Evolutionary conservation across 805 yeast genomes (phyloP), one percentile per base, ranked within the genome.

Genomic region (Suhomyces vadensis): DNA sequence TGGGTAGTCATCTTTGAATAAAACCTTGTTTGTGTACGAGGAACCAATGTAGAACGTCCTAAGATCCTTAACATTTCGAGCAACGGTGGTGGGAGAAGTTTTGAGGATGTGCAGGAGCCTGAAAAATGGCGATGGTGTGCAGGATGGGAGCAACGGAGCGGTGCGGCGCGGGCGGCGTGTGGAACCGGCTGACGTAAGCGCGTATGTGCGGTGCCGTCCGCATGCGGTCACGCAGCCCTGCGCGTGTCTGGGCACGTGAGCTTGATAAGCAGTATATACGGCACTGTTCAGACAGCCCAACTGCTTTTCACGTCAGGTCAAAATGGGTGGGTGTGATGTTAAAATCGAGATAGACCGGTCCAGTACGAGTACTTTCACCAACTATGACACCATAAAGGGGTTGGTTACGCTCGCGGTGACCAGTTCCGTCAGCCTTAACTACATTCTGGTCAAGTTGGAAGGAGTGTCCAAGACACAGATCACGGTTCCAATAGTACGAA

Each of bases 361-460:
- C 8, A 60, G 59, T 2, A 68, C 65, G n/a, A 74, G 73, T 2
- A 65, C 73, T 0, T 78, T 71, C 54, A 75, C 81, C 25, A 76
- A 74, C 47, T 55, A 69, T 46, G 82, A 78, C 44, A 55, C 59
- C 6, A 58, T 78, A 8, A 44, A 57, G 26, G 83, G 82, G 0
- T 50, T 44, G 3, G 73, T 78, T 1, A 50, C 53, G 10, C 58
- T 78, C 41, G 60, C 59, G 11, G 74, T 69, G 5, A 59, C 69
- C 7, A 57, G 67, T 2, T 68, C 78, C 8, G 61, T 75, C n/a
- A 54, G 75, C 1, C 58, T 79, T 27, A 69, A 69, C 31, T 66
- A 66, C 48, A 73, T 79, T 29, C 77, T 73, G 47, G 81, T 78
- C 35, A 78, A 79, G 51, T 60, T 79, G 11, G 77, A 77, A 51